phyloP scores from a whole-genome alignment of 768 basidiomycete species.

The Leucosporidium yakuticum region DNA sequence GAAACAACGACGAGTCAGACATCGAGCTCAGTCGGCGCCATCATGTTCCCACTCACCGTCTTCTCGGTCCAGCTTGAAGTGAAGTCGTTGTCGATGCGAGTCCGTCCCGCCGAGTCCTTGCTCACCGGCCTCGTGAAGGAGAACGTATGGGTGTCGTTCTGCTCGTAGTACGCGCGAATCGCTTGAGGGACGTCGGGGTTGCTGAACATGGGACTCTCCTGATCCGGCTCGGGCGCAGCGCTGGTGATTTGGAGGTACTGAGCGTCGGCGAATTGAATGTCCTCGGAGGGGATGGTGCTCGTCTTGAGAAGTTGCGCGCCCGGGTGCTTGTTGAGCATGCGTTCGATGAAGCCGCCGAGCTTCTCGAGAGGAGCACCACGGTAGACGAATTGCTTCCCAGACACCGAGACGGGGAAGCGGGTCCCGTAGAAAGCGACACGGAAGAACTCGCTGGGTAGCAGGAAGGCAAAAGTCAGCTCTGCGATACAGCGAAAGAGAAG shows the following conservation, averaged over 20 bases:
- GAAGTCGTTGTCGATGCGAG: constrained; percentile 35
- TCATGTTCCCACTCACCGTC: constrained; percentile 45
- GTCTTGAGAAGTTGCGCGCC: constrained; percentile 66
- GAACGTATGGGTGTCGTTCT: constrained; percentile 78
- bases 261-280: constrained; percentile 68
- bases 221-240: constrained; percentile 78
- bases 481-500: not conserved
- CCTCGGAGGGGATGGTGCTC: constrained; percentile 68
- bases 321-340: constrained; percentile 44
- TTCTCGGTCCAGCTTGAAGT: constrained; percentile 69
- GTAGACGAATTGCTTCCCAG: constrained; percentile 83
- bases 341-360: constrained; percentile 75
- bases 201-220: constrained; percentile 59
- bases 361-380: constrained; percentile 95
- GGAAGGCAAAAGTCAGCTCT: not conserved
- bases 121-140: constrained; percentile 65
- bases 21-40: not conserved
- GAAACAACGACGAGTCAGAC: constrained; percentile 48
- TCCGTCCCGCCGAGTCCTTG: constrained; percentile 51
- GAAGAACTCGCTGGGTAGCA: constrained; percentile 56
- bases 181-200: constrained; percentile 29
- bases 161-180: constrained; percentile 71
- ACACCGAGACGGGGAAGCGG: constrained; percentile 75
- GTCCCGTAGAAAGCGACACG: constrained; percentile 81
- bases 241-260: constrained; percentile 85